Conservation (phyloP, 2,329 filamentous ascomycete genomes). For the Pestalotiopsis sp. region DNA sequence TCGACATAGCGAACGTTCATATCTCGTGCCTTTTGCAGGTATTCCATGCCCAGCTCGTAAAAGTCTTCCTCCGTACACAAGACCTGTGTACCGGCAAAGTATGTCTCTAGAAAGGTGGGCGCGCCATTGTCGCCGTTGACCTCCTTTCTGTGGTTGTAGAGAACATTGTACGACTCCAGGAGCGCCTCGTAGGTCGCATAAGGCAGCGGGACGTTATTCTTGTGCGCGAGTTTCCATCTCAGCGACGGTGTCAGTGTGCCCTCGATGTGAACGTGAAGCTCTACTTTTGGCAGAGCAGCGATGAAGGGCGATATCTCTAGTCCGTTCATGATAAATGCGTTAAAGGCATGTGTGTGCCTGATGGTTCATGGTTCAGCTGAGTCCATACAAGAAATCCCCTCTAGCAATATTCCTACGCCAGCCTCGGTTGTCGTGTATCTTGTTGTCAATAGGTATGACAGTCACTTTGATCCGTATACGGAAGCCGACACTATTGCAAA, state of each 20-base stretch:
- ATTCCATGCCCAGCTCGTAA: conserved; percentile 40
- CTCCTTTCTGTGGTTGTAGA: conserved; percentile 37
- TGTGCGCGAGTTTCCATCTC: conserved; percentile 39
- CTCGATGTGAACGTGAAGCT: conserved; percentile 48
- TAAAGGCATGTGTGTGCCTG: not conserved
- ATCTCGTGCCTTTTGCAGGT: conserved; percentile 28
- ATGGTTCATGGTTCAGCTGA: not conserved
- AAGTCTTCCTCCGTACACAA: conserved; percentile 36
- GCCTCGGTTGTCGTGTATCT: not conserved
- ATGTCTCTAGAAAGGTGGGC: conserved; percentile 34
- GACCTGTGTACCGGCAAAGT: conserved; percentile 32
- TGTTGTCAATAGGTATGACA: not conserved
- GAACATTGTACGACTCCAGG: conserved; percentile 32
- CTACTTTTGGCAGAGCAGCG: conserved; percentile 39
- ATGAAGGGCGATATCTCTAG: conserved; percentile 35
- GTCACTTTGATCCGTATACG: not conserved
- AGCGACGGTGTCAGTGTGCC: conserved; percentile 41
- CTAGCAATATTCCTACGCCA: not conserved
- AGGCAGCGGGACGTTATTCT: conserved; percentile 33
- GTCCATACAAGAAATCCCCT: not conserved
- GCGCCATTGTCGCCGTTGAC: conserved; percentile 33
- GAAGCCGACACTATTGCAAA: not conserved
- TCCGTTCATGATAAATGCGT: conserved; percentile 24
- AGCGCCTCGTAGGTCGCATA: conserved; percentile 32
- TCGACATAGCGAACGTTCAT: conserved; percentile 42